Evolutionary conservation across 2,329 filamentous ascomycete species (phyloP), one percentile per base, ranked within the genome.

Genomic region (Trichophyton rubrum): DNA sequence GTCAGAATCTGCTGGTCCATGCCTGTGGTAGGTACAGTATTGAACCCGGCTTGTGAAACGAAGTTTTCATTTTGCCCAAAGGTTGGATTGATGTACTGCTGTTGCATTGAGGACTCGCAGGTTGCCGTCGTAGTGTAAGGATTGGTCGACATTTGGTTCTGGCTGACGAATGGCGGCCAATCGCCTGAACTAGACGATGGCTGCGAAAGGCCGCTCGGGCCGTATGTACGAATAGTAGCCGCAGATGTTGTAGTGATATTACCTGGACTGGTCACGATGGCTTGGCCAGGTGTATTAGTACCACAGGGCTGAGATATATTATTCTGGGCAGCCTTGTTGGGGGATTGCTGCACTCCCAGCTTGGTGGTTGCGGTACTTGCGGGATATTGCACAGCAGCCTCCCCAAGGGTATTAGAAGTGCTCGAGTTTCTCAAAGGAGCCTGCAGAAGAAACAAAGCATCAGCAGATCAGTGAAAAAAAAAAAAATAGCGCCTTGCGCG

Each of bases 101-200:
- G 55, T 11, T 22, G 55, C 27, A 41, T 8, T 13, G 55, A 17
- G 8, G 55, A 35, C 4, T 22, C 40, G n/a, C 22, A n/a, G 13
- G 33, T 1, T 30, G 3, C 8, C 6, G 55, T 11, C n/a, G 55
- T n/a, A 4, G 35, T 15, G 55, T 41, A 57, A 43, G 55, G 33
- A 33, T 43, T 43, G 3, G 40, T 15, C 13, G 15, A 41, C 15
- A 57, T 41, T 57, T 57, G 55, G 40, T 57, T 43, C 35, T 57
- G 55, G 33, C 55, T 57, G 35, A 57, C 35, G 55, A 41, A 57
- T 11, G 11, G 55, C 27, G 55, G 55, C 55, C 55, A 57, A 30
- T 43, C 22, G 22, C 35, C 11, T 15, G 22, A 41, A 15, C 27
- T 57, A 13, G 33, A n/a, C 2, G 33, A 11, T 22, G 11, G n/a